Base-by-base conservation (phyloP, 2,329 filamentous ascomycete genomes). In the Paracoccidioides brasiliensis region DNA sequence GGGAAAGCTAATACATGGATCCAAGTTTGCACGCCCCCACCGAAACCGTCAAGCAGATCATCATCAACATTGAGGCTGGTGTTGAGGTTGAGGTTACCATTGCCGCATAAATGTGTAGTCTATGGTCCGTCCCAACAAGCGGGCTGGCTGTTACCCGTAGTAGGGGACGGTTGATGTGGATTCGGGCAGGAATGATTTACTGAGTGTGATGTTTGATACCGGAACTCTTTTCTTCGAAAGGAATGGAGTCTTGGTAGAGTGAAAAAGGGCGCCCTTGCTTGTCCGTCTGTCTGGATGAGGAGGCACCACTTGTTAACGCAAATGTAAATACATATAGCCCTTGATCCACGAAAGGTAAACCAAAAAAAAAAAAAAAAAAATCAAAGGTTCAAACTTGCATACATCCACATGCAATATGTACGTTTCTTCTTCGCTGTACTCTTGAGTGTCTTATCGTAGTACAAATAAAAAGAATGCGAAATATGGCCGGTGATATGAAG, bases 21-120 rank as follows among this genome's bases (percentile, higher is more conserved):
- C 37, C 45, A 15, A 28, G 33, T 33, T 7, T 98, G 65, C 90
- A 94, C 79, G 93, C 93, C 69, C 93, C 93, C 61, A 98, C 93
- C 70, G 93, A 98, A 84, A 75, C 73, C 53, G 73, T 78, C 60
- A 76, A 77, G 70, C 72, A 75, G 70, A 76, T 78, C 70, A 76
- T 78, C 65, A 75, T 76, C 66, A 76, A 77, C 69, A 77, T 78
- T 64, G 75, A 77, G 70, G 74, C 74, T 57, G 74, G 74, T 69
- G 74, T 77, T 65, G 74, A 77, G 70, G 74, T 77, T 64, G 74
- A 77, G 69, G 74, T 77, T 61, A 76, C 75, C 61, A 77, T 77
- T 68, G 75, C 75, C 64, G 74, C 74, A 64, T 77, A 76, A 69
- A 69, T 62, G 61, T 42, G 30, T 22, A 22, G 22, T 2, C 22